Base-by-base conservation (phyloP, 768 basidiomycete species). In the Collybia nuda region DNA sequence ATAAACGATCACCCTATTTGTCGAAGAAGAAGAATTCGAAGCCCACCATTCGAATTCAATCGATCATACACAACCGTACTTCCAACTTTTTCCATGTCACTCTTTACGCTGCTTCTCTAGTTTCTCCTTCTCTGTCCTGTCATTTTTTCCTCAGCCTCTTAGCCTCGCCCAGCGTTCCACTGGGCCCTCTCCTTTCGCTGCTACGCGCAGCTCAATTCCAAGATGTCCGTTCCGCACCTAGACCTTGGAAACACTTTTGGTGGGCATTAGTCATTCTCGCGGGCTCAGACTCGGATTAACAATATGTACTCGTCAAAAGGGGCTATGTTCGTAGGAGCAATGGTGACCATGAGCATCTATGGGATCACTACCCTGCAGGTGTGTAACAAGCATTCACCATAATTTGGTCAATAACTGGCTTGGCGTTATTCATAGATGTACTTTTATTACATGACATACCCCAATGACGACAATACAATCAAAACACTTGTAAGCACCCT, bases 341-440 rank as follows among this genome's bases (percentile, higher is more conserved):
- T 73, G 47, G 47, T 72, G 12, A 63, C 71, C 14, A 70, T 70
- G 70, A 56, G 61, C 36, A 52, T 75, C 48, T 76, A 75, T 50
- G 74, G 76, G 8, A 71, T 77, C 21, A 77, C 75, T 1, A 71
- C 69, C 12, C 60, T 76, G 21, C 75, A 76, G 64, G 74, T 32
- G 32, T 32, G 32, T 32, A 32, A 32, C 68, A 41, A 47, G 65
- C 40, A 28, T 28, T 19, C 19, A n/a, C 19, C 14, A 23, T n/a
- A 32, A 37, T 18, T 32, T 15, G 19, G 19, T 21, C 14, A 8
- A 8, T 32, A 28, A 15, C 35, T 44, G 15, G 50, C 35, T 8
- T 19, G 4, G 18, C 26, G 9, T 37, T 37, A 2, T 40, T 26
- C 35, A 8, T 47, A 77, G 75, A 56, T 65, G 14, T 76, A 76